Evolutionary conservation across 2,329 filamentous ascomycete species (phyloP).

Genomic region (Pseudogymnoascus sp.): DNA sequence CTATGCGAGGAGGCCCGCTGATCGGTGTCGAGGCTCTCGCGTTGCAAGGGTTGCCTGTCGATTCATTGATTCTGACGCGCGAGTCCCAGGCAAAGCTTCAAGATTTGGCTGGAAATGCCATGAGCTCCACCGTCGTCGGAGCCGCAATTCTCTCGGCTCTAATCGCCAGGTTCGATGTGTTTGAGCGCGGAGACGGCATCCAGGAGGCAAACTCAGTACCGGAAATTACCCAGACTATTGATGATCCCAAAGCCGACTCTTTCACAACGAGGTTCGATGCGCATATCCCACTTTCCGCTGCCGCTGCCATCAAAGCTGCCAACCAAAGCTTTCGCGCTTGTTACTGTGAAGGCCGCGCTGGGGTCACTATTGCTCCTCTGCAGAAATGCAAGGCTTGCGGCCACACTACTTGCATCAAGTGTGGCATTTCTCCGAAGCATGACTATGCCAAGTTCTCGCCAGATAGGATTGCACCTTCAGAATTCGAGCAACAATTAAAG

Average conservation of each 20-base stretch:
- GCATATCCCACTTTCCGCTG: conserved; percentile 13
- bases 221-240: background rate
- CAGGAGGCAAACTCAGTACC: background rate
- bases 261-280: conserved; percentile 1
- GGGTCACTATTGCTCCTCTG: conserved; percentile 33
- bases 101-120: conserved; percentile 72
- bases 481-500: conserved; percentile 39
- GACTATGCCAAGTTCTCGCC: conserved; percentile 19
- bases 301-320: conserved; percentile 18
- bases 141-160: conserved; percentile 54
- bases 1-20: conserved; percentile 52
- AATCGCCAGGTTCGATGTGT: conserved; percentile 27
- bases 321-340: conserved; percentile 41
- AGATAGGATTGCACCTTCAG: conserved; percentile 32
- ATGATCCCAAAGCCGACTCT: background rate
- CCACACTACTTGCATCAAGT: conserved; percentile 47
- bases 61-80: conserved; percentile 54
- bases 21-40: conserved; percentile 55
- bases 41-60: conserved; percentile 62
- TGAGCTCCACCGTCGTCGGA: conserved; percentile 67
- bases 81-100: conserved; percentile 57
- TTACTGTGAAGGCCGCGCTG: conserved; percentile 45
- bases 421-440: conserved; percentile 45
- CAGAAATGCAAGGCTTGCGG: conserved; percentile 44
- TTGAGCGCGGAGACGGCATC: conserved; percentile 11